Evolutionary conservation across 1,139 yeast genomes (phyloP), one percentile per base, ranked within the genome.

Genomic region (Candida tetrigidarum): DNA sequence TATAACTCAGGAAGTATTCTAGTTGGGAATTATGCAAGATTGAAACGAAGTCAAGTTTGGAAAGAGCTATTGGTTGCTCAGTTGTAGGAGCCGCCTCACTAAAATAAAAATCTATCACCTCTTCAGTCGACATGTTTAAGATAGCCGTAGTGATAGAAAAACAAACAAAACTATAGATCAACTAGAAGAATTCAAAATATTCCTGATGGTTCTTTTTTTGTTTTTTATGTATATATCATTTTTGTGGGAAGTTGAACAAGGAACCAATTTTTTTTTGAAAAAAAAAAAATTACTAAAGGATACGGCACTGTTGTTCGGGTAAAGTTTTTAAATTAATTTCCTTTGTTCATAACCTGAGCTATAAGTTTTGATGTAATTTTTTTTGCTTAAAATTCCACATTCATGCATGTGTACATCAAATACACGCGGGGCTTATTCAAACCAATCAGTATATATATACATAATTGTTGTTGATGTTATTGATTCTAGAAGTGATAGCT

Each of bases 1-100:
- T 14, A 29, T 20, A 38, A 30, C 41, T 29, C 29, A n/a, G 41
- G 20, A 38, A 38, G 29, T 38, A 15, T 14, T 29, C 35, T 6
- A 38, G 28, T 12, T 15, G 28, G 6, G 35, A 28, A 38, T 29
- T 11, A 12, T 29, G 22, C 15, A 34, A 34, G 11, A 34, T 27
- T 7, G 37, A 34, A 18, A 34, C 37, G 20, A 34, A 34, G 14
- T 20, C 28, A 22, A 22, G 27, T 8, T 34, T 34, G 16, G 37
- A 11, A 14, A 22, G 37, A 8, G 27, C 7, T n/a, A 22, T 14
- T 34, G 27, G 19, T 14, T 34, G 26, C 20, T 34, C 9, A 12
- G 6, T 34, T 11, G 19, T 10, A 9, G 37, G 27, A 12, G 26
- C 28, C 3, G 37, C 3, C 12, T 34, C 37, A 14, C 37, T 22